Evolutionary conservation across 192 early-diverging fungal genomes (phyloP), one percentile per base, ranked within the genome.

Genomic region (Coemansia sp.): DNA sequence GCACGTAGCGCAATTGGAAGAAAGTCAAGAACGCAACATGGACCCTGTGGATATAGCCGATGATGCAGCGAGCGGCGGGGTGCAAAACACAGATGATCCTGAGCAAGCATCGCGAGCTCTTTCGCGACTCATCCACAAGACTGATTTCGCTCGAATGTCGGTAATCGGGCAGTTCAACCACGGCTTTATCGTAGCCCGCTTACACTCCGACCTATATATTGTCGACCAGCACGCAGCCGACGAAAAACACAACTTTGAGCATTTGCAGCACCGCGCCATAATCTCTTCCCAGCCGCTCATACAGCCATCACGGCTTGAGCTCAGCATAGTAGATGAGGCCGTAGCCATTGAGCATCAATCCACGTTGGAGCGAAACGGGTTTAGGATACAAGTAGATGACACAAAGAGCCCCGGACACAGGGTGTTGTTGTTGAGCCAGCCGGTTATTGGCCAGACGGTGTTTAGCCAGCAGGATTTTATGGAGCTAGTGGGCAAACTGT

Each of bases 191-290:
- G 83, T 99, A 10, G 85, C 83, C 0, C 69, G 82, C 2, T 76
- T 94, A n/a, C 67, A 81, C 70, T 68, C 73, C 6, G 83, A 83
- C 24, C 84, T 99, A 7, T 97, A 92, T 70, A 93, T 99, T 43
- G 87, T 99, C 56, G 97, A 99, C 76, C 97, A 99, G 65, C 97
- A 99, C 73, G 97, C 97, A 2, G 89, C 89, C 0, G 97, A 99
- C 73, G 97, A 99, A 77, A 99, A 99, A 73, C 94, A 85, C 78
- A 97, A 96, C 66, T 99, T 93, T 80, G 97, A 99, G 77, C 84
- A 79, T 0, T 70, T 92, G 5, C 91, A 91, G 69, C 75, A 78
- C 47, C 83, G 70, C 0, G 88, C 89, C 0, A 64, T 77, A 3
- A 88, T 92, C 51, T 62, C 85, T 21, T 83, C 86, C 2, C 91